phyloP scores from a whole-genome alignment of 2,329 filamentous ascomycete species.

The Alternaria ethzedia region DNA sequence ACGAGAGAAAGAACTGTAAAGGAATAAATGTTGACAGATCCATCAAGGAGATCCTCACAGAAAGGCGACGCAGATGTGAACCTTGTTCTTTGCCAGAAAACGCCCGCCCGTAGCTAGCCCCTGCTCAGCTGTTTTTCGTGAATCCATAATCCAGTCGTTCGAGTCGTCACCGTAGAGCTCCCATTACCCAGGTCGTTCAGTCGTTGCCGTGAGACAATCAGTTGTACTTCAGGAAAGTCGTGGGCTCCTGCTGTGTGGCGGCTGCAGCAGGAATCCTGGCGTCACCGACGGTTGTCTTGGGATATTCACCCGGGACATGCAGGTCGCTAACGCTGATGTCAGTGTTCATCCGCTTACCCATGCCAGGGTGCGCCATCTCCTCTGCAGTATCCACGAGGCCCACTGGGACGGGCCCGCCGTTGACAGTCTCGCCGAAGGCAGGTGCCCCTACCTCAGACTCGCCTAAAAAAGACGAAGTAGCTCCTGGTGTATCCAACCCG shows the following conservation, averaged over 20 bases:
- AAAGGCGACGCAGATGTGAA: neutral
- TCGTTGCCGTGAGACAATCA: neutral
- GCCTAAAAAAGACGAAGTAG: conserved; percentile 42
- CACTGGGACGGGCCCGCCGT: conserved; percentile 38
- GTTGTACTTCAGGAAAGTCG: neutral
- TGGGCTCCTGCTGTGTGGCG: neutral
- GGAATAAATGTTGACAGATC: neutral
- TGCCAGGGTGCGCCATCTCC: conserved; percentile 54
- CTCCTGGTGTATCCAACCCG: conserved; percentile 21
- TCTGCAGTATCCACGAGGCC: conserved; percentile 22
- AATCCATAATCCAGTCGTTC: neutral
- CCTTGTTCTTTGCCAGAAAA: neutral
- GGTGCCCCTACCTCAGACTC: conserved; percentile 34
- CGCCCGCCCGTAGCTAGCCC: neutral
- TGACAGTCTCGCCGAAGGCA: conserved; percentile 32
- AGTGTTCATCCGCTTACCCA: conserved; percentile 52
- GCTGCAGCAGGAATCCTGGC: neutral
- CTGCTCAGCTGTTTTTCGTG: neutral
- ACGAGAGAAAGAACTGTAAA: neutral
- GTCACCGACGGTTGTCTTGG: conserved; percentile 34
- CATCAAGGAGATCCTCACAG: neutral
- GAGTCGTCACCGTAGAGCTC: neutral
- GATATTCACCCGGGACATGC: conserved; percentile 73
- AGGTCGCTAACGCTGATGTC: conserved; percentile 65
- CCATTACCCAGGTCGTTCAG: neutral